Evolutionary conservation across 2,329 filamentous ascomycete genomes (phyloP), one percentile per base, ranked within the genome.

Genomic region (Plenodomus tracheiphilus): DNA sequence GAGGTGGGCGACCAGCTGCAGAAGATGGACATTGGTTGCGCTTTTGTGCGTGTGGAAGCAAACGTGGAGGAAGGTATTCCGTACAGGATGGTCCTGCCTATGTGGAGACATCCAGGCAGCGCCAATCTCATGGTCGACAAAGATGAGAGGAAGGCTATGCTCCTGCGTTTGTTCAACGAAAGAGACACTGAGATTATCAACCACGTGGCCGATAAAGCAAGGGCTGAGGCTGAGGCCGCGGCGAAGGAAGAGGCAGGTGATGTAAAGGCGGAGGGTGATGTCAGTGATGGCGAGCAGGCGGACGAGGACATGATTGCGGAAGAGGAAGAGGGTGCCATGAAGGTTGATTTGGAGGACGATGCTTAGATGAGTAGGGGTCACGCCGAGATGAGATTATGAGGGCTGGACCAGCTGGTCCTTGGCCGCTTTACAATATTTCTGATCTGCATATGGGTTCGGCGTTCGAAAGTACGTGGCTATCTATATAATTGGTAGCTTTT

Each of bases 121-220:
- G 80, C 97, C 50, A 99, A 99, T 72, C 83, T 99, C 45, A 99
- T 99, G 94, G 80, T 99, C 66, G 93, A 94, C 41, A 99, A 99
- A 78, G 94, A 99, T 72, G 94, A 99, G 59, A 85, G 94, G 15
- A 87, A 74, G 66, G 94, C 94, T 1, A 95, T 97, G 90, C 77
- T 97, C 61, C 79, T 97, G 56, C 82, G 94, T 18, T 80, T 99
- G 52, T 99, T 87, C 77, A 95, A 97, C 69, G 93, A 97, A 62
- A 87, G 87, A 21, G 87, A 89, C 0, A 90, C 90, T 3, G 80
- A 96, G 40, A 82, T 96, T 54, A 71, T 68, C 44, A 72, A 73
- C 44, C 65, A 70, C 22, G 67, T 70, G 0, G 59, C 61, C 8
- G 68, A 71, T 10, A 65, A 70, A 53, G 64, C 62, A n/a, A 65